phyloP scores from a whole-genome alignment of 176 grass and related monocot genomes.

The Oryza glumipatula region DNA sequence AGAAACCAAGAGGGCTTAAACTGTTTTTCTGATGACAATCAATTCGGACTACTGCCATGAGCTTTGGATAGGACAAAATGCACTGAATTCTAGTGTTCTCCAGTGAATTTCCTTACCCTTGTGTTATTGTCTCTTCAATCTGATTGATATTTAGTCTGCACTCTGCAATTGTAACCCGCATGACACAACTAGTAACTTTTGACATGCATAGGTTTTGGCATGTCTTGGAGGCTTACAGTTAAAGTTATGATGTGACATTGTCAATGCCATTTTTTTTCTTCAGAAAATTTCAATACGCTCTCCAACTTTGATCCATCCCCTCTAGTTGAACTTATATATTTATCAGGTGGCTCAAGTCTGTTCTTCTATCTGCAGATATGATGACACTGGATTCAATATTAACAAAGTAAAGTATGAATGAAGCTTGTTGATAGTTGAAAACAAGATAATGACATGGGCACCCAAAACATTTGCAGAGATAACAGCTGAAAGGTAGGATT shows the following conservation, averaged over 20 bases:
- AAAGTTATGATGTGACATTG: conserved; percentile 13
- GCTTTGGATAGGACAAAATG: neutral
- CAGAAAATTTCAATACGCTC: neutral
- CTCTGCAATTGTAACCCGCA: neutral
- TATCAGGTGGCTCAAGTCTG: conserved; percentile 13
- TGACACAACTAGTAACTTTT: neutral
- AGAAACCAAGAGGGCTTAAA: too few relatives aligned
- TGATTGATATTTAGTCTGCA: neutral
- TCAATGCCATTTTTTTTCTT: neutral
- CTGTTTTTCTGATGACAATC: neutral
- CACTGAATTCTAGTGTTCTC: neutral
- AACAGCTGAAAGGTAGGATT: conserved; percentile 81
- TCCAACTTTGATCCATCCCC: neutral
- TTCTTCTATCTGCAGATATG: conserved; percentile 55
- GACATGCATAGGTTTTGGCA: neutral
- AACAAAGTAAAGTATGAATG: conserved; percentile 80
- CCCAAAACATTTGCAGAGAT: conserved; percentile 84
- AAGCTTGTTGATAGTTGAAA: conserved; percentile 86
- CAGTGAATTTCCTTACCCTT: neutral
- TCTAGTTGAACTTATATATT: conserved; percentile 16
- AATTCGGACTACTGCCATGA: neutral
- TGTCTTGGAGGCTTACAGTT: conserved; percentile 21
- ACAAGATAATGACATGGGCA: conserved; percentile 88
- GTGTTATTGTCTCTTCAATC: neutral
- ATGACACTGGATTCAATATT: conserved; percentile 89